Evolutionary conservation across 345 rosid species (phyloP).

Genomic region (Kandelia obovata): DNA sequence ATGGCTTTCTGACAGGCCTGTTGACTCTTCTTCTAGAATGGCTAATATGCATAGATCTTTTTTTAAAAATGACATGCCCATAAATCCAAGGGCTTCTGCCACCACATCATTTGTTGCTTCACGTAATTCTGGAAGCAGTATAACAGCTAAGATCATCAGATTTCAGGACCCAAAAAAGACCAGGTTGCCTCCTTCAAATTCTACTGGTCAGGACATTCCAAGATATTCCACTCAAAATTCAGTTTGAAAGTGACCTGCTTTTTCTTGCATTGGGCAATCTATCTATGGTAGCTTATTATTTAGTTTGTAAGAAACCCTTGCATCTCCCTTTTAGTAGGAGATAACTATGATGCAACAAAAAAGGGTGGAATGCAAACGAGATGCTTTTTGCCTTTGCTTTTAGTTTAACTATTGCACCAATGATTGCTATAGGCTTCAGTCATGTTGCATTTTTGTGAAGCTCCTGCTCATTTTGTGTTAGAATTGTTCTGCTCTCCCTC

Average conservation of each 20-base stretch:
- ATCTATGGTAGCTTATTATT: background rate
- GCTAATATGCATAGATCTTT: conserved; percentile 36
- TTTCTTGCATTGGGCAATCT: background rate
- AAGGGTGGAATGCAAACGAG: background rate
- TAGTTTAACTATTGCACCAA: background rate
- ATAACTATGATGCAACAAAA: background rate
- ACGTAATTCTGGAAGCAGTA: conserved; percentile 47
- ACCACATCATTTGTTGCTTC: conserved; percentile 53
- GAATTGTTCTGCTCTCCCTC: background rate
- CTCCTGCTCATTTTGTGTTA: background rate
- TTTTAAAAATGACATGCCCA: conserved; percentile 35
- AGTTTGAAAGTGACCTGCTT: conserved; percentile 30
- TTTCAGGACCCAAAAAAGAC: conserved; percentile 53
- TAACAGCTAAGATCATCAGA: conserved; percentile 52
- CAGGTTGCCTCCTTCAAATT: conserved; percentile 42
- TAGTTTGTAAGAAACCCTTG: background rate
- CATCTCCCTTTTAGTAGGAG: background rate
- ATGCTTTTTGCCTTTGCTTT: background rate
- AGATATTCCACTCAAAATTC: conserved; percentile 28
- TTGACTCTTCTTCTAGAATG: conserved; percentile 42
- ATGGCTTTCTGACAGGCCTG: conserved; percentile 38
- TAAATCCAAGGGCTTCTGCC: conserved; percentile 38
- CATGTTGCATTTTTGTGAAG: background rate
- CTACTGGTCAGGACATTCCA: conserved; percentile 32
- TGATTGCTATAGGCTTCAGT: background rate